Conservation (phyloP, 208 protist species). For the Leishmania gerbilli region DNA sequence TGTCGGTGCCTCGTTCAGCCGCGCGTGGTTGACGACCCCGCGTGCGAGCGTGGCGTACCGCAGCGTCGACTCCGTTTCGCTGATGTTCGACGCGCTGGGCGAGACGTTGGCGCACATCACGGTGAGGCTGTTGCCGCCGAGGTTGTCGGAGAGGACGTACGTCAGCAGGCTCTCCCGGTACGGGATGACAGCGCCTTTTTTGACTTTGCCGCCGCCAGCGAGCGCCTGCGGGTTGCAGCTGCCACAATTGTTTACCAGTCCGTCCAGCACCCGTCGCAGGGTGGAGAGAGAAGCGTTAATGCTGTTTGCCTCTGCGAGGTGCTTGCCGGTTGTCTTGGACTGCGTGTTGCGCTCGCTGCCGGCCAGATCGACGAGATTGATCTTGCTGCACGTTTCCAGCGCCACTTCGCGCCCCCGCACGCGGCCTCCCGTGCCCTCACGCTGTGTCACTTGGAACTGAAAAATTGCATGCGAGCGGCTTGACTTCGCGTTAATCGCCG, state of each 20-base stretch:
- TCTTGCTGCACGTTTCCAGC: slow-evolving; percentile 48
- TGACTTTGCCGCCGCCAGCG: slow-evolving; percentile 13
- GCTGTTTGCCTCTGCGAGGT: slow-evolving; percentile 67
- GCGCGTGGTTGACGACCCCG: slow-evolving; percentile 81
- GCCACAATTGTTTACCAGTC: slow-evolving; percentile 33
- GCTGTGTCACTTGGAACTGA: slow-evolving; percentile 80
- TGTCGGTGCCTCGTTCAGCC: slow-evolving; percentile 87
- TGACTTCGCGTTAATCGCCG: slow-evolving; percentile 89
- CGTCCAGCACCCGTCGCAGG: slow-evolving; percentile 77
- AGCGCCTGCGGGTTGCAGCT: not conserved
- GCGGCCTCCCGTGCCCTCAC: slow-evolving; percentile 42
- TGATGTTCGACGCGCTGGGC: slow-evolving; percentile 46
- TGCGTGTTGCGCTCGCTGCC: slow-evolving; percentile 60
- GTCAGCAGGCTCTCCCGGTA: slow-evolving; percentile 92
- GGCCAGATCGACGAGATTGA: slow-evolving; percentile 86
- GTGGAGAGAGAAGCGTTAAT: slow-evolving; percentile 81
- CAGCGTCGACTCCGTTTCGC: slow-evolving; percentile 85
- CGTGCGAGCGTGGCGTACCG: slow-evolving; percentile 82
- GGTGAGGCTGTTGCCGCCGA: slow-evolving; percentile 81
- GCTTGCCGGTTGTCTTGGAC: slow-evolving; percentile 41
- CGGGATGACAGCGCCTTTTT: slow-evolving; percentile 45
- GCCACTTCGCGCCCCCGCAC: slow-evolving; percentile 78
- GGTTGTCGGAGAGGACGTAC: slow-evolving; percentile 85
- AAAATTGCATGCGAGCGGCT: slow-evolving; percentile 97
- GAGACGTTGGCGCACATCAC: slow-evolving; percentile 90